Conservation (phyloP, 75 land plant genomes). For the Isoetes taiwanensis region DNA sequence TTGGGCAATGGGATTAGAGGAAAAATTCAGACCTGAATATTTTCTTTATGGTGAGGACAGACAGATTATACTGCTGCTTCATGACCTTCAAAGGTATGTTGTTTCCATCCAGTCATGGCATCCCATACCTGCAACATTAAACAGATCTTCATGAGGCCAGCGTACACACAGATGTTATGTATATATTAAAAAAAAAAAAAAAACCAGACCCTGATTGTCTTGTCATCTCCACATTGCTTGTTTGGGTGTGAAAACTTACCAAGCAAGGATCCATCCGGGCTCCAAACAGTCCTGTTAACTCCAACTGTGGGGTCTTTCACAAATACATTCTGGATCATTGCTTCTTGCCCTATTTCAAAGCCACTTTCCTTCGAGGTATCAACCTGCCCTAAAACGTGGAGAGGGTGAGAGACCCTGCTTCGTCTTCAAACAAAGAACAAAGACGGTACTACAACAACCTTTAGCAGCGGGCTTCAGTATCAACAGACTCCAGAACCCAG, state of each 20-base stretch:
- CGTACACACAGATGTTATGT: background rate
- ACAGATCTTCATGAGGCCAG: background rate
- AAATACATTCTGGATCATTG: constrained; percentile 46
- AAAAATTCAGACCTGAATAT: constrained; percentile 87
- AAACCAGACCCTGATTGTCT: background rate
- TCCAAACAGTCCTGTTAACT: constrained; percentile 66
- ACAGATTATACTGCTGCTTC: constrained; percentile 83
- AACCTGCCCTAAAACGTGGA: no score
- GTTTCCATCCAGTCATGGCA: constrained; percentile 44
- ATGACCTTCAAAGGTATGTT: constrained; percentile 71
- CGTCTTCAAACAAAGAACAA: no score
- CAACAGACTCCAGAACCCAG: no score
- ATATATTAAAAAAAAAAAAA: background rate
- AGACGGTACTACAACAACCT: no score
- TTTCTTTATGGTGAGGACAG: constrained; percentile 80
- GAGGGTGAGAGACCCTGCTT: no score
- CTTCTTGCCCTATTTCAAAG: no score
- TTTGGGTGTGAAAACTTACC: constrained; percentile 23
- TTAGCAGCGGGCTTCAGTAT: no score
- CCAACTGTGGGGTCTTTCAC: constrained; percentile 49
- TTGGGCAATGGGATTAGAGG: no score
- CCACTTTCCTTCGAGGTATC: no score
- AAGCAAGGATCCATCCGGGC: constrained; percentile 61
- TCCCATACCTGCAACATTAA: constrained; percentile 57
- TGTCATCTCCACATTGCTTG: no score